Evolutionary conservation across 2,329 filamentous ascomycete genomes (phyloP).

Genomic region (Incumbomyces delicatus): DNA sequence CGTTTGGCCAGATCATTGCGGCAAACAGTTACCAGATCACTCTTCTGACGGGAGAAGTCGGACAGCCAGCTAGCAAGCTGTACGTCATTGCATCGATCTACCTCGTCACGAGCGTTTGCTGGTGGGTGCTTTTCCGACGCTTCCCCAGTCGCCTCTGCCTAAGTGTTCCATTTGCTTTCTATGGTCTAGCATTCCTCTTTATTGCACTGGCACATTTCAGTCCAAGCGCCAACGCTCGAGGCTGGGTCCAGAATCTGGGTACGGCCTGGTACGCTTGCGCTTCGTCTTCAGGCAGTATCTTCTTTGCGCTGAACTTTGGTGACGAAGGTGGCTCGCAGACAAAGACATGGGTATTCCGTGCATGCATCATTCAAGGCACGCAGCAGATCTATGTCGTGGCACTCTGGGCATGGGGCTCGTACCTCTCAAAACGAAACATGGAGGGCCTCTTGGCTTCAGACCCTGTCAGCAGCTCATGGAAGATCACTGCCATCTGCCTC

Average conservation of each 20-base stretch:
- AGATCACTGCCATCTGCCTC: constrained; percentile 44
- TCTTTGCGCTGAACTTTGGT: constrained; percentile 59
- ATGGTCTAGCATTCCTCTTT: constrained; percentile 53
- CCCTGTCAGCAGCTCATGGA: constrained; percentile 34
- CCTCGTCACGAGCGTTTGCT: constrained; percentile 47
- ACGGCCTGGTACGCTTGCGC: constrained; percentile 54
- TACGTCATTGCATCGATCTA: constrained; percentile 54
- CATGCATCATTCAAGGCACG: constrained; percentile 56
- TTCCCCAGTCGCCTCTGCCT: constrained; percentile 49
- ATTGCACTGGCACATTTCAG: constrained; percentile 54
- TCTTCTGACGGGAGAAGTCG: constrained; percentile 54
- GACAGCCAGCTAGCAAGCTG: constrained; percentile 48
- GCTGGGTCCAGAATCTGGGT: constrained; percentile 51
- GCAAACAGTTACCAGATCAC: constrained; percentile 61
- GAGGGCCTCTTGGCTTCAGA: constrained; percentile 32
- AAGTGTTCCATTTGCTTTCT: constrained; percentile 54
- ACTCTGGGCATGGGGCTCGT: constrained; percentile 58
- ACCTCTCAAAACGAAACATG: constrained; percentile 38
- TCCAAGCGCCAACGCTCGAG: constrained; percentile 22
- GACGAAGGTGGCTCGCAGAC: constrained; percentile 54
- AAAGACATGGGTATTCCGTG: constrained; percentile 56
- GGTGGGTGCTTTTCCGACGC: constrained; percentile 54
- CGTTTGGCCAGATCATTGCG: constrained; percentile 53
- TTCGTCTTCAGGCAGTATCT: constrained; percentile 53
- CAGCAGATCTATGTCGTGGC: constrained; percentile 57